Evolutionary conservation across 179 eudicot genomes (phyloP).

Genomic region (Sideroxylon spinosum): DNA sequence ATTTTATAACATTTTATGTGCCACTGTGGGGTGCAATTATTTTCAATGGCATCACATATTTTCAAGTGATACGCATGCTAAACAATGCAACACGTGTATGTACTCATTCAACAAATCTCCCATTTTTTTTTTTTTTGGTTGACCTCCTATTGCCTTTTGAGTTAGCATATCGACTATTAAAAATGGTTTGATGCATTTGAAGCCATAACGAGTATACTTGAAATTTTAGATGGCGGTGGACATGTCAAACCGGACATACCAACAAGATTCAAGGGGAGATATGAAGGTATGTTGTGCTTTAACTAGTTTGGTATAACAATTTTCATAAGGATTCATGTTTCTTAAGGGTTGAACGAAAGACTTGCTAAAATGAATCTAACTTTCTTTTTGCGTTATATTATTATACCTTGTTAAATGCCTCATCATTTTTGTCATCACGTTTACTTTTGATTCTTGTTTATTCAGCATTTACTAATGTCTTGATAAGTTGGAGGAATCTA

Average conservation of each 20-base stretch:
- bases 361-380: too few species aligned
- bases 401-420: too few species aligned
- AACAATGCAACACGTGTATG: conserved; percentile 92
- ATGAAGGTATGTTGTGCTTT: conserved; percentile 59
- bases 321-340: neutral
- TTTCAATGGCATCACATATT: conserved; percentile 84
- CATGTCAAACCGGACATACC: conserved; percentile 73
- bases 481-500: too few species aligned
- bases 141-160: neutral
- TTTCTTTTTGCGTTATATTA: too few species aligned
- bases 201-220: conserved; percentile 9
- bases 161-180: conserved; percentile 4
- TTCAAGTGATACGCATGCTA: conserved; percentile 98
- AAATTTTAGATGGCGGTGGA: conserved; percentile 90
- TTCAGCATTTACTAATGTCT: too few species aligned
- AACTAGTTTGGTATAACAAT: neutral
- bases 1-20: conserved; percentile 85
- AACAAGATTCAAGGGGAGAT: conserved; percentile 69
- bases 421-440: too few species aligned
- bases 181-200: neutral
- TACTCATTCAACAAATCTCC: neutral
- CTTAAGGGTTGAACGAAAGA: neutral
- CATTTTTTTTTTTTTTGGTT: neutral
- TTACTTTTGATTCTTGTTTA: too few species aligned
- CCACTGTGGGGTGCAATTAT: conserved; percentile 98